Percentiles rank a stretch among this genome's conserved stretches.
Evolutionary conservation across 306 rosid species (phyloP).

Genomic region (Hippophae rhamnoides): DNA sequence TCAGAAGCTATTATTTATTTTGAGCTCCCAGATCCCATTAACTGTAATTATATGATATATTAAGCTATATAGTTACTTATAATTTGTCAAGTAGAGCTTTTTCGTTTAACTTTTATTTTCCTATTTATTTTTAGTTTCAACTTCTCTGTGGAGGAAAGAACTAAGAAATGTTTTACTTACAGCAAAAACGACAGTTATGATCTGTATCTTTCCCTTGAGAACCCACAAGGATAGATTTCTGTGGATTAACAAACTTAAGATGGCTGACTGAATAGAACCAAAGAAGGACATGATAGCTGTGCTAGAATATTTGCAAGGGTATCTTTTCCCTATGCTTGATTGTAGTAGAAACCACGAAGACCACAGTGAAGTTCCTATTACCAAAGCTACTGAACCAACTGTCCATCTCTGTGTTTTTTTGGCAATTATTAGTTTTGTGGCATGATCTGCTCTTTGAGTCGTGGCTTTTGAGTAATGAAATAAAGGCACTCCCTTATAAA

Average conservation of each 20-base stretch:
- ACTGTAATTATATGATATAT: too few species aligned
- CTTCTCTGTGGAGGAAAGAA: not conserved
- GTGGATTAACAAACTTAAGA: slow-evolving; percentile 40
- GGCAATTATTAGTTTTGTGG: slow-evolving; percentile 8
- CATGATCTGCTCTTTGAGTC: slow-evolving; percentile 15
- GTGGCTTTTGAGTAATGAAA: slow-evolving; percentile 23
- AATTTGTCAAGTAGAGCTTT: too few species aligned
- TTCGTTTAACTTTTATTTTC: not conserved
- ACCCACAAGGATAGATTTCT: slow-evolving; percentile 52
- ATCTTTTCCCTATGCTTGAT: slow-evolving; percentile 56
- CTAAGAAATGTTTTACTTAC: slow-evolving; percentile 38
- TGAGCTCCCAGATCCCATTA: too few species aligned
- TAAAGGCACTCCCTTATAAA: slow-evolving; percentile 56
- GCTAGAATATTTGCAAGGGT: slow-evolving; percentile 75
- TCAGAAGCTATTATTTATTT: too few species aligned
- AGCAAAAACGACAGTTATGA: slow-evolving; percentile 46
- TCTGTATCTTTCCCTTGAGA: slow-evolving; percentile 52
- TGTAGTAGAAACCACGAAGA: slow-evolving; percentile 80
- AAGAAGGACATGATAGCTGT: slow-evolving; percentile 81
- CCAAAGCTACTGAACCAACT: slow-evolving; percentile 56
- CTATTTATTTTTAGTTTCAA: not conserved
- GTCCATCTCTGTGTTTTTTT: slow-evolving; percentile 46
- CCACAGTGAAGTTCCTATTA: slow-evolving; percentile 62
- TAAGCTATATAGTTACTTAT: too few species aligned
- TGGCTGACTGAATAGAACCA: slow-evolving; percentile 73